phyloP scores from a whole-genome alignment of 257 asterid genomes.

The Ballota nigra region DNA sequence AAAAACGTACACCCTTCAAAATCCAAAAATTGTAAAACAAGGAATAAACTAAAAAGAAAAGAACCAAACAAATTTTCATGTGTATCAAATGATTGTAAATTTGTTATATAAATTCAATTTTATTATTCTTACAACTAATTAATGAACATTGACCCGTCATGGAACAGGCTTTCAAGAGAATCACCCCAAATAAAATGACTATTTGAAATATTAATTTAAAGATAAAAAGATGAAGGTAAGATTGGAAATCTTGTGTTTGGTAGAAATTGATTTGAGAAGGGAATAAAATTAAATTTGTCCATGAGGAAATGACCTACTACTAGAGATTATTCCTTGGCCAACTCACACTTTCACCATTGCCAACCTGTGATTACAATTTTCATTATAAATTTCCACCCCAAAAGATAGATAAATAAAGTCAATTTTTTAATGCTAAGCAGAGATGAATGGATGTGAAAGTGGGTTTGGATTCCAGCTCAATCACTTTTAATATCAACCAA shows the following conservation, averaged over 20 bases:
- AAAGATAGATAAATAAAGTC: background rate
- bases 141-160: too few relatives aligned
- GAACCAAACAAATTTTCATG: too few relatives aligned
- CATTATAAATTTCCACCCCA: background rate
- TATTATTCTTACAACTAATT: too few relatives aligned
- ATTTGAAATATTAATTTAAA: background rate
- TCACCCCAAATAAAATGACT: too few relatives aligned
- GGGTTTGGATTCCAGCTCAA: slow-evolving; percentile 62
- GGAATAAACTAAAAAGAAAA: too few relatives aligned
- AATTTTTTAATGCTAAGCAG: slow-evolving; percentile 13
- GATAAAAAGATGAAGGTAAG: background rate
- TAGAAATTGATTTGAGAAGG: background rate
- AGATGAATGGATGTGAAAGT: slow-evolving; percentile 23
- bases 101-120: too few relatives aligned
- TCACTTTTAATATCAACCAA: slow-evolving; percentile 25
- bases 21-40: too few relatives aligned
- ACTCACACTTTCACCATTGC: slow-evolving; percentile 30
- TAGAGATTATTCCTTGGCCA: slow-evolving; percentile 30
- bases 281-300: background rate
- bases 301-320: background rate
- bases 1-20: too few relatives aligned
- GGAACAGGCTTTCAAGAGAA: too few relatives aligned
- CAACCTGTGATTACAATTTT: slow-evolving; percentile 44
- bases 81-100: too few relatives aligned
- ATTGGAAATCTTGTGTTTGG: background rate